Conservation (phyloP, 169 alveolate genomes). For the Cryptosporidium parvum region DNA sequence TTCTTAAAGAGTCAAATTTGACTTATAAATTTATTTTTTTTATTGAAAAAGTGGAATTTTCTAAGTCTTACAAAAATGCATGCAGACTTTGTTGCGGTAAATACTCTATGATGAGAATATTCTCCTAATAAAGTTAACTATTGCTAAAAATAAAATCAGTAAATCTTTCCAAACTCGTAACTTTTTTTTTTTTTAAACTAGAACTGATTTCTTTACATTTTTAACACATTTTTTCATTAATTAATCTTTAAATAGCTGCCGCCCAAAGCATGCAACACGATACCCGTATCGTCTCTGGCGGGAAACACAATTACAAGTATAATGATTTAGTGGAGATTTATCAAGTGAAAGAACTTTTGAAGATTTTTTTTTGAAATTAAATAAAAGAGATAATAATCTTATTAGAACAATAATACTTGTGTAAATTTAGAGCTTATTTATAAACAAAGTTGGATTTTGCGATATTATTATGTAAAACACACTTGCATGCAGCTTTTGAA, state of each 20-base stretch:
- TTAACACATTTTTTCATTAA: not conserved
- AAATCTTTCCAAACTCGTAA: not conserved
- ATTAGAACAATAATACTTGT: not conserved
- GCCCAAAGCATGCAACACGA: conserved; percentile 69
- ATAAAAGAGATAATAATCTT: too few species aligned
- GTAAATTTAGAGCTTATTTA: too few species aligned
- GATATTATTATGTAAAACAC: too few species aligned
- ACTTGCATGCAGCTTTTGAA: too few species aligned
- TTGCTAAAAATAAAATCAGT: not conserved
- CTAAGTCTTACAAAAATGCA: not conserved
- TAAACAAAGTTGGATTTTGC: too few species aligned
- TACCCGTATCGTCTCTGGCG: conserved; percentile 72
- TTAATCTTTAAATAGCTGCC: conserved; percentile 23
- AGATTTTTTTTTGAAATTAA: not conserved
- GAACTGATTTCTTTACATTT: not conserved
- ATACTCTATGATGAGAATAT: not conserved
- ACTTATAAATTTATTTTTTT: not conserved
- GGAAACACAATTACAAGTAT: not conserved
- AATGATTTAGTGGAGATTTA: not conserved
- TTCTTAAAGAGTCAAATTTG: not conserved
- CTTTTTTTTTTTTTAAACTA: not conserved
- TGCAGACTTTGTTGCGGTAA: not conserved
- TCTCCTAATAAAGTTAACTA: not conserved
- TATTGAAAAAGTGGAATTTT: not conserved
- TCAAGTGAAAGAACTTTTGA: not conserved